Percentiles rank a stretch among this genome's conserved stretches.
phyloP scores from a whole-genome alignment of 345 rosid genomes.

The Toxicodendron radicans region DNA sequence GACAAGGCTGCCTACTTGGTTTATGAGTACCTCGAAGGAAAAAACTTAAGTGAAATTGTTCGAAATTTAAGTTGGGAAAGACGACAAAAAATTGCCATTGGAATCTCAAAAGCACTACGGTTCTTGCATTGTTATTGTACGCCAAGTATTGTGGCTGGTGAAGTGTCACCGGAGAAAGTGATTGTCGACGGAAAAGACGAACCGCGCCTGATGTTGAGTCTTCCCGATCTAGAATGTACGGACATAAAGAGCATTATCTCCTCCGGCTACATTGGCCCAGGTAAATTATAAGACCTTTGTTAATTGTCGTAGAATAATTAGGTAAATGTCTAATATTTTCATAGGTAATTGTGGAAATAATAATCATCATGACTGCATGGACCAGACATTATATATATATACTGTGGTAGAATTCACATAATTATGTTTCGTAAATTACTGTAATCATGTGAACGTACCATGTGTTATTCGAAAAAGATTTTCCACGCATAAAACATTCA shows the following conservation, averaged over 20 bases:
- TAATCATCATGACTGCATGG: neutral
- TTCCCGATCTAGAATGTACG: conserved; percentile 31
- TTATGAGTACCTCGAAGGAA: conserved; percentile 56
- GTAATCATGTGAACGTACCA: neutral
- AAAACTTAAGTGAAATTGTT: conserved; percentile 45
- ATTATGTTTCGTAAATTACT: neutral
- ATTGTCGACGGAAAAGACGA: conserved; percentile 51
- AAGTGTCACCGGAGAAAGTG: conserved; percentile 56
- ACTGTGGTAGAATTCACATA: neutral
- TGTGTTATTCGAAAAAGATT: conserved; percentile 3
- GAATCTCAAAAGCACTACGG: conserved; percentile 60
- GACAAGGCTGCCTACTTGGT: conserved; percentile 50
- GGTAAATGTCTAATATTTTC: neutral
- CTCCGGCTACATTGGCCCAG: conserved; percentile 61
- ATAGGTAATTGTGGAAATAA: neutral
- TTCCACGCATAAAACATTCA: neutral
- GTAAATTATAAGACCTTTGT: conserved; percentile 28
- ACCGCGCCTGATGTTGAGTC: conserved; percentile 46
- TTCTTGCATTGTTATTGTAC: conserved; percentile 57
- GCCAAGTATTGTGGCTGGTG: conserved; percentile 32
- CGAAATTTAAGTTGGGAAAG: conserved; percentile 59
- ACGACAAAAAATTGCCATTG: conserved; percentile 52
- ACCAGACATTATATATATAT: neutral
- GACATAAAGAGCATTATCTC: conserved; percentile 40
- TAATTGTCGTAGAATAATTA: neutral